phyloP scores from a whole-genome alignment of 306 rosid species.

The Trifolium pratense region DNA sequence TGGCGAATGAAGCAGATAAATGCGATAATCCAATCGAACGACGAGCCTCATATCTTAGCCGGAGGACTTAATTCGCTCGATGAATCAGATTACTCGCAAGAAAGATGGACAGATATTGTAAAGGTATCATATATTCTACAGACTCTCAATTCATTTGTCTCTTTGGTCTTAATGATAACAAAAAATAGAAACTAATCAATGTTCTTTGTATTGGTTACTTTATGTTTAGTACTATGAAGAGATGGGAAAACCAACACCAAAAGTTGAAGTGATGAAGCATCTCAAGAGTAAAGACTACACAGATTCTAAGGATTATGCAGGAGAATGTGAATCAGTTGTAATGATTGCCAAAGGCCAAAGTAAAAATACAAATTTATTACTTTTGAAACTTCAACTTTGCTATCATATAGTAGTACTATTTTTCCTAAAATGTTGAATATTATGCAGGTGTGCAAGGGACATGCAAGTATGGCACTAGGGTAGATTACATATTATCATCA shows the following conservation, averaged over 20 bases:
- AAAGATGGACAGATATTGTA: slow-evolving; percentile 97
- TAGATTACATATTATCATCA: slow-evolving; percentile 87
- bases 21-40: slow-evolving; percentile 73
- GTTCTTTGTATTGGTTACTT: slow-evolving; percentile 19
- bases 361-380: slow-evolving; percentile 40
- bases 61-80: slow-evolving; percentile 93
- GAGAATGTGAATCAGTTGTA: slow-evolving; percentile 90
- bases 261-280: slow-evolving; percentile 77
- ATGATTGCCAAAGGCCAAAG: slow-evolving; percentile 99
- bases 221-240: slow-evolving; percentile 77
- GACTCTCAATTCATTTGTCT: slow-evolving; percentile 17
- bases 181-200: slow-evolving; percentile 2
- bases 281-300: slow-evolving; percentile 73
- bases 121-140: slow-evolving; percentile 59
- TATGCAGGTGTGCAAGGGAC: slow-evolving; percentile 96
- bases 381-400: slow-evolving; percentile 24
- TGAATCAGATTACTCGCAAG: slow-evolving; percentile 85
- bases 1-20: slow-evolving; percentile 99
- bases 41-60: slow-evolving; percentile 80
- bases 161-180: slow-evolving; percentile 40
- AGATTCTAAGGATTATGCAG: slow-evolving; percentile 79
- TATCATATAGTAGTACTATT: not conserved
- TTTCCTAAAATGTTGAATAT: slow-evolving; percentile 2
- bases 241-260: slow-evolving; percentile 85
- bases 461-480: slow-evolving; percentile 94